Evolutionary conservation across 225 moss, liverwort and hornwort genomes (phyloP).

Genomic region (Pseudisothecium myosuroides): DNA sequence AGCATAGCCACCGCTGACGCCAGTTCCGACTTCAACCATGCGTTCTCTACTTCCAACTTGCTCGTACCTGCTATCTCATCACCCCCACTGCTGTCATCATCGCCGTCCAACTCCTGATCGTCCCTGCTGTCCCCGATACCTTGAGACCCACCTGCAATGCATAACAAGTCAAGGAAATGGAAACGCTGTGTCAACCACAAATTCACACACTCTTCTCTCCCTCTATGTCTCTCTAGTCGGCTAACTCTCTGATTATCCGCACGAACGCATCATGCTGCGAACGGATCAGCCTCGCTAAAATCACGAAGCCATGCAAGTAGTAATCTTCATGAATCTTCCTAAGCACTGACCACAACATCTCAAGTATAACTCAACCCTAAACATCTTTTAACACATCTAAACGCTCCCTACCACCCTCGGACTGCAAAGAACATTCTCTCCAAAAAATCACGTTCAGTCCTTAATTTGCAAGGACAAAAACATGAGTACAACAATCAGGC

Average conservation of each 20-base stretch:
- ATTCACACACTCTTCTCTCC: neutral
- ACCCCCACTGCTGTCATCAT: slow-evolving; percentile 49
- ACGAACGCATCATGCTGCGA: neutral
- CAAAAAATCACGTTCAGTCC: neutral
- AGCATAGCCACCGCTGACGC: slow-evolving; percentile 87
- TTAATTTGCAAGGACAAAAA: neutral
- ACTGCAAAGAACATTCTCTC: neutral
- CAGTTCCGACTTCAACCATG: slow-evolving; percentile 92
- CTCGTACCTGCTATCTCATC: slow-evolving; percentile 95
- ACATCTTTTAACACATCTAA: neutral
- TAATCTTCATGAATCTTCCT: neutral
- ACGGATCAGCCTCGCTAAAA: neutral
- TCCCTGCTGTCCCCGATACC: slow-evolving; percentile 37
- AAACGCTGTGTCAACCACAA: neutral
- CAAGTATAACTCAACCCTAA: no score
- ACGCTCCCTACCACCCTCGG: neutral
- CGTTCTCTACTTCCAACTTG: slow-evolving; percentile 94
- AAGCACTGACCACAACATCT: neutral
- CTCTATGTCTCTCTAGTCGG: neutral
- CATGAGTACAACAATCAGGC: neutral
- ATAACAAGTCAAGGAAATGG: neutral
- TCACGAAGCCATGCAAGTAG: neutral
- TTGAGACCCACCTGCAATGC: slow-evolving; percentile 35
- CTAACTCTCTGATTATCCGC: neutral
- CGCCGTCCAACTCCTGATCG: slow-evolving; percentile 38